Evolutionary conservation across 495 filamentous ascomycete genomes (phyloP), one percentile per base, ranked within the genome.

Genomic region (Penicillium canescens): DNA sequence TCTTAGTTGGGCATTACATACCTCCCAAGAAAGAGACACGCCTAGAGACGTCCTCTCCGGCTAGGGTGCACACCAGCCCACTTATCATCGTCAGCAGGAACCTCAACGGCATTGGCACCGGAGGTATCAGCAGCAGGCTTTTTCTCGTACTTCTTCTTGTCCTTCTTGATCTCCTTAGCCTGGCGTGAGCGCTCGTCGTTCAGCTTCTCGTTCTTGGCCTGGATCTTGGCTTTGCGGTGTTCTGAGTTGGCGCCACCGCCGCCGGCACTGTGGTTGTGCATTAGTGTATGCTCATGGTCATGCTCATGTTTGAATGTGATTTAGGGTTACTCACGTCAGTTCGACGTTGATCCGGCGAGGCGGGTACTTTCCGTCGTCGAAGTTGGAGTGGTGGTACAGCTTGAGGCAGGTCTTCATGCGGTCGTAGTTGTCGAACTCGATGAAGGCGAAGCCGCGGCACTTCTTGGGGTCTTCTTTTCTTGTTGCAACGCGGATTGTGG

Each of bases 351-450:
- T 92, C 71, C 87, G 86, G 56, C 86, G 70, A 43, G 78, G 65
- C 6, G 80, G 75, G 52, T 75, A 78, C 47, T 75, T 77, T 35
- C 82, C 84, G 60, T 91, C 88, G 54, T 90, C 80, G 65, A 98
- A 96, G 43, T 73, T 80, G 54, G 84, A 88, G 71, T 96, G 91
- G 71, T 98, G 93, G 68, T 91, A 90, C 43, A 89, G 79, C 67
- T 89, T 87, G 57, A 98, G 77, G 62, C 90, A 95, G 42, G 90
- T 92, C 79, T 96, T 88, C 92, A 98, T 96, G 66, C 86, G 84
- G 72, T 96, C 91, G 74, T 84, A 96, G 42, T 82, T 76, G 52
- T 85, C 87, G 60, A 98, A 98, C 72, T 98, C 94, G 54, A 98
- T 77, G 70, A 98, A 98, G 4, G 91, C 94, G 56, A 87, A 89